Conservation (phyloP, 495 filamentous ascomycete genomes). For the Entonaema liquescens region DNA sequence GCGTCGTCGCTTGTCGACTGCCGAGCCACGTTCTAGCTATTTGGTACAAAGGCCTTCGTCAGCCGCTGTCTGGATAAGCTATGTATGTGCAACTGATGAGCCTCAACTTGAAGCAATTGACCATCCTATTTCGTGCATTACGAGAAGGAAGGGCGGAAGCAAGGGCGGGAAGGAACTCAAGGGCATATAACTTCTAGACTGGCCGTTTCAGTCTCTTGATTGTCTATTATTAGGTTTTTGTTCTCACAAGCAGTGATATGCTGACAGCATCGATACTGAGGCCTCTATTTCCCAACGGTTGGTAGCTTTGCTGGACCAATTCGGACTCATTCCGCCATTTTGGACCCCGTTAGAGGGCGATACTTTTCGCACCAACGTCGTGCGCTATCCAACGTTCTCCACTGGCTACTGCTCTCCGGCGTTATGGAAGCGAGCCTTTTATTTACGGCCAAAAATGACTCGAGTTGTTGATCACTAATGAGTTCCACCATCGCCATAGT, state of each 20-base stretch:
- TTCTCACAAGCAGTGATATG: constrained; percentile 1
- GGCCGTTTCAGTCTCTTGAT: constrained; percentile 29
- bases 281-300: constrained; percentile 8
- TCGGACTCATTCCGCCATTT: constrained; percentile 13
- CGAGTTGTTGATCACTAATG: constrained; percentile 42
- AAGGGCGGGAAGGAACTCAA: constrained; percentile 10
- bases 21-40: constrained; percentile 33
- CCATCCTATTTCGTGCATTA: constrained; percentile 23
- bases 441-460: constrained; percentile 42
- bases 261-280: constrained; percentile 13
- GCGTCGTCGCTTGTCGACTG: constrained; percentile 20
- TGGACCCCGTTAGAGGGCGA: constrained; percentile 15
- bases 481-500: constrained; percentile 50
- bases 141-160: constrained; percentile 19
- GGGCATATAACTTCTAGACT: constrained; percentile 11
- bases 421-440: constrained; percentile 34
- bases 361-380: constrained; percentile 41
- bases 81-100: constrained; percentile 21
- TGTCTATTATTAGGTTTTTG: constrained; percentile 29
- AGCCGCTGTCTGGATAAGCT: constrained; percentile 20
- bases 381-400: constrained; percentile 38
- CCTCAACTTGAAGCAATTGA: constrained; percentile 33
- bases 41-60: constrained; percentile 12
- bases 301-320: constrained; percentile 4
- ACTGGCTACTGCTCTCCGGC: constrained; percentile 23